Percentiles rank a stretch among this genome's conserved stretches.
phyloP scores from a whole-genome alignment of 139 green algal genomes.

The Chlamydomonas schloesseri region DNA sequence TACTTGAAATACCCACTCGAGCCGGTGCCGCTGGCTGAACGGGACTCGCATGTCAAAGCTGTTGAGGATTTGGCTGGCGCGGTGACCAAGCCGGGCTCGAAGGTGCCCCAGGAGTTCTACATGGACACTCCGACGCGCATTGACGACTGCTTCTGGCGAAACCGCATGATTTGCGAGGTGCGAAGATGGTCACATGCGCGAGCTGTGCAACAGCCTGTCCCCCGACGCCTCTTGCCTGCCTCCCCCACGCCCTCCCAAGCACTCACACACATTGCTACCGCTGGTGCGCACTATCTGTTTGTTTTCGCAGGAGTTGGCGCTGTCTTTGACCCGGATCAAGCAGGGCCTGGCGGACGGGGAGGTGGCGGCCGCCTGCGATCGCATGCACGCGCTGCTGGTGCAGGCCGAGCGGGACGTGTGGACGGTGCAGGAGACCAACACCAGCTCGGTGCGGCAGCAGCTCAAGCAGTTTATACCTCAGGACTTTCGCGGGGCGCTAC shows the following conservation, averaged over 20 bases:
- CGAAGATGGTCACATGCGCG: background rate
- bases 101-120: background rate
- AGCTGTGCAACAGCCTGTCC: background rate
- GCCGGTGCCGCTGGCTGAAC: background rate
- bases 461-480: conserved; percentile 43
- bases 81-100: conserved; percentile 12
- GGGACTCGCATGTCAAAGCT: background rate
- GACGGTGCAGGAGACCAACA: conserved; percentile 36
- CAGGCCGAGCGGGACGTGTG: conserved; percentile 5
- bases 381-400: background rate
- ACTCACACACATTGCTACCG: background rate
- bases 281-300: too few species aligned
- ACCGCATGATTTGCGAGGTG: conserved; percentile 49
- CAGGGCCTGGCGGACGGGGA: background rate
- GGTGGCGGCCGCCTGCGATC: background rate
- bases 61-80: background rate
- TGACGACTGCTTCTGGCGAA: conserved; percentile 50
- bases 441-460: conserved; percentile 4
- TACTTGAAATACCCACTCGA: conserved; percentile 40
- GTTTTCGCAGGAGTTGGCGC: conserved; percentile 28
- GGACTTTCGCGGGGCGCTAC: conserved; percentile 43
- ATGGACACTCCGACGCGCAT: conserved; percentile 27
- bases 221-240: background rate
- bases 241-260: background rate
- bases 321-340: background rate